phyloP scores from a whole-genome alignment of 305 asterid species.

The Plantago rigida region DNA sequence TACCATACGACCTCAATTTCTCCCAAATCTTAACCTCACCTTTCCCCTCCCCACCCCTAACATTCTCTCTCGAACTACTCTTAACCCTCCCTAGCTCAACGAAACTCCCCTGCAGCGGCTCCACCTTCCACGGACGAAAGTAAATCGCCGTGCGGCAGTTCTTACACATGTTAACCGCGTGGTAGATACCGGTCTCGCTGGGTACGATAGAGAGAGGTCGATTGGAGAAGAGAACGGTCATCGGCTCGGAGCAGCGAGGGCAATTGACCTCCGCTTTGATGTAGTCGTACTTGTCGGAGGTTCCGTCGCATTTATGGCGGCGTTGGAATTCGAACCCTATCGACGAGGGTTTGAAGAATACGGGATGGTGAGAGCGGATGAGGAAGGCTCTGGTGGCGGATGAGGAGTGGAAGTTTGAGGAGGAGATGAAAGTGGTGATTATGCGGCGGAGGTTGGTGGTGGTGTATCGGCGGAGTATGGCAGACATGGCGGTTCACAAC shows the following conservation, averaged over 20 bases:
- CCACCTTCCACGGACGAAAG: constrained; percentile 68
- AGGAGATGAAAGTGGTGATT: constrained; percentile 25
- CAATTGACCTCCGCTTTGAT: constrained; percentile 68
- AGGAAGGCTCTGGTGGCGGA: constrained; percentile 27
- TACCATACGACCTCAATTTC: constrained; percentile 73
- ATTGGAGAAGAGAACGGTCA: constrained; percentile 66
- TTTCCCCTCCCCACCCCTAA: constrained; percentile 34
- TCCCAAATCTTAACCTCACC: constrained; percentile 68
- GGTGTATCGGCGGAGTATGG: constrained; percentile 35
- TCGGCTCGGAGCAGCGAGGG: constrained; percentile 66
- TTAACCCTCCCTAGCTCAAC: constrained; percentile 79
- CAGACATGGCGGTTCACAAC: constrained; percentile 36
- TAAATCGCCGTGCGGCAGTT: constrained; percentile 73
- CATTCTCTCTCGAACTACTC: constrained; percentile 38
- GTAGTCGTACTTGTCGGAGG: constrained; percentile 61
- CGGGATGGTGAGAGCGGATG: constrained; percentile 25
- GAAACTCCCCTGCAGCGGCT: constrained; percentile 81
- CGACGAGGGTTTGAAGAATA: constrained; percentile 19
- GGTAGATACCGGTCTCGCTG: constrained; percentile 60
- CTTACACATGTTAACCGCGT: constrained; percentile 70
- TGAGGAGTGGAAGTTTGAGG: constrained; percentile 27
- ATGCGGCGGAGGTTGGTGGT: constrained; percentile 46
- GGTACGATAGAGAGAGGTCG: constrained; percentile 69
- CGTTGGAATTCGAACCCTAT: constrained; percentile 38
- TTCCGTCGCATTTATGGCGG: constrained; percentile 67